Conservation (phyloP, 495 filamentous ascomycete genomes). For the Hypoxylon subgilvum region DNA sequence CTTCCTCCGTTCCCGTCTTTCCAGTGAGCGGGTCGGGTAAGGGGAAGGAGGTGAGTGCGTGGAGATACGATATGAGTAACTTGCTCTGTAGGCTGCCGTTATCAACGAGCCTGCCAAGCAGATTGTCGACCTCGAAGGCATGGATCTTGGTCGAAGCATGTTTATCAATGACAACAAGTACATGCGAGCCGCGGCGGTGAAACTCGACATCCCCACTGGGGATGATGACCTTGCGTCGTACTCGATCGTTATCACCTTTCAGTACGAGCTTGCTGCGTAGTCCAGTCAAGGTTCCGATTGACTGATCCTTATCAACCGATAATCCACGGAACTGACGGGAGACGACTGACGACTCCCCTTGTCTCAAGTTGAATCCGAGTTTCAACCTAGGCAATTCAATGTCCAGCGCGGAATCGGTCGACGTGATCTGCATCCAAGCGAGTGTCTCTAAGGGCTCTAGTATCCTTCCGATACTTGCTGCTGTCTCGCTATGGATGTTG, state of each 20-base stretch:
- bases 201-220: slow-evolving; percentile 52
- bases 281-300: slow-evolving; percentile 58
- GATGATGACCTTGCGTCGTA: slow-evolving; percentile 55
- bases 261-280: slow-evolving; percentile 62
- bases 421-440: slow-evolving; percentile 44
- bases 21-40: slow-evolving; percentile 63
- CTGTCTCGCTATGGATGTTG: slow-evolving; percentile 44
- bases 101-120: slow-evolving; percentile 56
- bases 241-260: slow-evolving; percentile 19
- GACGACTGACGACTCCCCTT: slow-evolving; percentile 40
- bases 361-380: slow-evolving; percentile 55
- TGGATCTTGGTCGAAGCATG: slow-evolving; percentile 29
- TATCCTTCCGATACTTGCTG: slow-evolving; percentile 39
- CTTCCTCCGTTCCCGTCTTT: slow-evolving; percentile 68
- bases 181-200: slow-evolving; percentile 41
- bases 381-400: slow-evolving; percentile 57
- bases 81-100: slow-evolving; percentile 61
- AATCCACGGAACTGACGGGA: slow-evolving; percentile 63
- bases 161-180: slow-evolving; percentile 48
- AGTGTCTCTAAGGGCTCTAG: slow-evolving; percentile 48
- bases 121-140: slow-evolving; percentile 54
- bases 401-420: slow-evolving; percentile 31
- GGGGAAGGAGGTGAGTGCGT: slow-evolving; percentile 66
- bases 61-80: slow-evolving; percentile 61
- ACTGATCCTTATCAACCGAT: slow-evolving; percentile 59